These are phyloP conservation scores for Tetracentron sinense DNA, from an alignment of 164 flowering plant species.

Conservation along the genomic window DNA sequence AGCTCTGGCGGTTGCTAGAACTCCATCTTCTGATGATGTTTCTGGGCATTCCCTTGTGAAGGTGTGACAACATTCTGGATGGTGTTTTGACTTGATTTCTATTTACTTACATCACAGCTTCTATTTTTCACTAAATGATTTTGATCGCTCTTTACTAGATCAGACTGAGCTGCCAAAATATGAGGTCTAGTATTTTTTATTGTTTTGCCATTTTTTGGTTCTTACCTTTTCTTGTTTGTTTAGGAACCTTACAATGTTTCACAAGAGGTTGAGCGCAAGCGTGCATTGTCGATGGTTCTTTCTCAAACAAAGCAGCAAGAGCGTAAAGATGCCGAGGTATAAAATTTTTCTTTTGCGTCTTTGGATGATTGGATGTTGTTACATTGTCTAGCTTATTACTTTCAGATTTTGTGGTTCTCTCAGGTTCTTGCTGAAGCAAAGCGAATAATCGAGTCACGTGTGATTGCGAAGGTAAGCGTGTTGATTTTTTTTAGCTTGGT, in stretches of 20 bases:
- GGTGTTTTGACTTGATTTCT: not conserved
- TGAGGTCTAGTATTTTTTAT: not conserved
- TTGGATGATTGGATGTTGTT: too few relatives aligned
- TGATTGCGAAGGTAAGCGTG: constrained; percentile 52
- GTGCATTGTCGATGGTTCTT: constrained; percentile 79
- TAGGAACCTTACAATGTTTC: constrained; percentile 77
- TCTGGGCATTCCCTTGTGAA: constrained; percentile 74
- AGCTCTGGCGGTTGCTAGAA: constrained; percentile 70
- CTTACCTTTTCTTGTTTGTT: constrained; percentile 8
- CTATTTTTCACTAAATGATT: not conserved
- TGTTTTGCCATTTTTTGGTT: too few relatives aligned
- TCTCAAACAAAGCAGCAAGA: constrained; percentile 93
- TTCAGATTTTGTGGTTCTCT: too few relatives aligned
- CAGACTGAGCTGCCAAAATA: not conserved
- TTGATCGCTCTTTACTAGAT: too few relatives aligned
- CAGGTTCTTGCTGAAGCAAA: constrained; percentile 96
- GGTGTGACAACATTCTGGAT: constrained; percentile 35
- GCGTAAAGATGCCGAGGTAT: constrained; percentile 84
- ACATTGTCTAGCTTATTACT: too few relatives aligned
- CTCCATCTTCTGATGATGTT: constrained; percentile 72
- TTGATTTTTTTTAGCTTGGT: constrained; percentile 1
- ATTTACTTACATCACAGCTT: not conserved
- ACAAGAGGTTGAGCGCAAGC: constrained; percentile 87
- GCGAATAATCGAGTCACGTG: constrained; percentile 69
- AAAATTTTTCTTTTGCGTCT: too few relatives aligned